Base-by-base conservation (phyloP, 352 stramenopile species). In the Pythium sp. region DNA sequence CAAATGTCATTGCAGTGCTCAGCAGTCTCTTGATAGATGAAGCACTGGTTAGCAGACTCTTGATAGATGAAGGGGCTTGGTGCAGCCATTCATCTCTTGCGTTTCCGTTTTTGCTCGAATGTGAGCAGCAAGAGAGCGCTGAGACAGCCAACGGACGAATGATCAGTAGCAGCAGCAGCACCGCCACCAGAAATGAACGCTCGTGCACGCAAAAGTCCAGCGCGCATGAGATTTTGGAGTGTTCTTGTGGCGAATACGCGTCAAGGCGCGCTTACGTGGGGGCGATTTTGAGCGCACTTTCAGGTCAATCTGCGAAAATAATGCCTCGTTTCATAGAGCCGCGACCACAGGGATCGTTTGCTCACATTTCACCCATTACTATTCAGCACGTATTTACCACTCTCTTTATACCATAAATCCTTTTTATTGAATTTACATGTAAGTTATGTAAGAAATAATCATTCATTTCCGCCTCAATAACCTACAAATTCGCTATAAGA, bases 161-260 rank as follows among this genome's bases (percentile, higher is more conserved):
- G 38, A n/a, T 47, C 18, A 55, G 8, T 11, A 12, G 9, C 36
- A 43, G 36, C 49, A 14, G 20, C 49, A 55, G 20, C 49, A 55
- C 49, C 38, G 14, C 38, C 38, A 47, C n/a, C 9, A 8, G 8
- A 30, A 11, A 55, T 24, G 49, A 28, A 55, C n/a, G 38, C 38
- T 47, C 38, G 38, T 28, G 49, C 49, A 20, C 49, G 18, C 49
- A 26, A 20, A n/a, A 12, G 5, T 14, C 38, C 20, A 14, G 14
- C 12, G 38, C 38, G 38, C 14, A 47, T 47, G 38, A 47, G 38
- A 47, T 47, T 55, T 55, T 26, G 49, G 49, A 26, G 15, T 28
- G 24, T 55, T 55, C 49, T 55, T 55, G 49, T 26, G 49, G 49
- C 6, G 49, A 55, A 55, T 55, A 28, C 47, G 20, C 47, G n/a